Evolutionary conservation across 768 basidiomycete genomes (phyloP), one percentile per base, ranked within the genome.

Genomic region (Tulasnella sp.): DNA sequence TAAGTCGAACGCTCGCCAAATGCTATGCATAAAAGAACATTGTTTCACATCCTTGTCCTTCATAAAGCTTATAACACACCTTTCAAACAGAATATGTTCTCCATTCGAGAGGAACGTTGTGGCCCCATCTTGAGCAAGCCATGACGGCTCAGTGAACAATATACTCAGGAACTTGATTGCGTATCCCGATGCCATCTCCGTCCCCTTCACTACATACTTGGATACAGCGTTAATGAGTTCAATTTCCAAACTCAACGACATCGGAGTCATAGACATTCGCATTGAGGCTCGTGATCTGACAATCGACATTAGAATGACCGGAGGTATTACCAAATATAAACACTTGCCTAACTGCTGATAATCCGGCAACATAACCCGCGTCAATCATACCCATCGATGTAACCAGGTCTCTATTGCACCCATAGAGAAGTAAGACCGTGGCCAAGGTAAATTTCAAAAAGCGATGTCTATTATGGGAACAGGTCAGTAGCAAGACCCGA

Each of bases 71-170:
- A 5, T 9, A 27, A 24, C 53, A 8, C 60, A 85, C 83, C 81
- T 83, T 25, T 66, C 62, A 22, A 72, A 70, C n/a, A 87, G 65
- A 15, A 76, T 60, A 35, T 64, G 63, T 10, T 73, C 77, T 56
- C 83, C 82, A 41, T 74, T 72, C 28, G 83, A 61, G 27, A 84
- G 71, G 57, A 85, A 83, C 60, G 83, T 81, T 58, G 83, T 81
- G 2, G 81, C 69, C 63, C 83, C 83, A 56, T 80, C 73, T 1
- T 75, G 61, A 57, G 81, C 79, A 48, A 86, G 60, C 34, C 76
- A 71, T 1, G 76, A 70, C 2, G 79, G 73, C 35, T 79, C 72
- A 33, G 69, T 74, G 32, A 80, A 62, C 57, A 84, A 79, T 12
- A 72, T 64, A 56, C 74, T 66, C 24, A 85, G 58, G 58, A 85